Evolutionary conservation across 371 early-diverging fungal genomes (phyloP), one percentile per base, ranked within the genome.

Genomic region (Gilbertella persicaria): DNA sequence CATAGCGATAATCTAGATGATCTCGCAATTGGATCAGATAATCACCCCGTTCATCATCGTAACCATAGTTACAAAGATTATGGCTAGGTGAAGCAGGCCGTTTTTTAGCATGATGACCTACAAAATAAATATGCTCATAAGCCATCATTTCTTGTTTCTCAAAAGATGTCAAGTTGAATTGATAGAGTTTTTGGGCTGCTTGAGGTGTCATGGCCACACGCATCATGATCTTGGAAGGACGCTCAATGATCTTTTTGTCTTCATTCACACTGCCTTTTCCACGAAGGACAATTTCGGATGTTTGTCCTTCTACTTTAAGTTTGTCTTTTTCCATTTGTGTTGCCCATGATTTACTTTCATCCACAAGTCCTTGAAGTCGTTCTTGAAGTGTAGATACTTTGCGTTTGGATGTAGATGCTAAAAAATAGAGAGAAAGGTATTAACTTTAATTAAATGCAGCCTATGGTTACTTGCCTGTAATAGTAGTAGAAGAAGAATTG

Each of bases 21-120:
- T 93, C 94, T 42, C 87, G 80, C 21, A 71, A 53, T 10, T 84
- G 83, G 33, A 93, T 73, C 17, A 85, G 73, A 47, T 91, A 91
- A 55, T 93, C 94, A 9, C 94, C 94, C 0, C 89, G 84, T 21
- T 89, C 79, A 67, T 93, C 94, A 60, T 93, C 94, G 35, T 84
- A 96, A 10, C 93, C 91, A 70, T 75, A 73, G 52, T 92, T 86
- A 49, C 77, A 77, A 62, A 58, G 21, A 58, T 58, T 51, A 3
- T 73, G 68, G 12, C 76, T 77, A 21, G 68, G 64, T 17, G 70
- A 79, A 3, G 81, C 69, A 12, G 75, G 66, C 21, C 66, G 64
- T 49, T 85, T 86, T 35, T 80, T 66, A 1, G 85, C 78, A 56
- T 86, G 85, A 41, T 80, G 84, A 10, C 97, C 96, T 25, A 89